Evolutionary conservation across 1,284 basidiomycete genomes (phyloP), one percentile per base, ranked within the genome.

Genomic region (Coniferiporia weirii): DNA sequence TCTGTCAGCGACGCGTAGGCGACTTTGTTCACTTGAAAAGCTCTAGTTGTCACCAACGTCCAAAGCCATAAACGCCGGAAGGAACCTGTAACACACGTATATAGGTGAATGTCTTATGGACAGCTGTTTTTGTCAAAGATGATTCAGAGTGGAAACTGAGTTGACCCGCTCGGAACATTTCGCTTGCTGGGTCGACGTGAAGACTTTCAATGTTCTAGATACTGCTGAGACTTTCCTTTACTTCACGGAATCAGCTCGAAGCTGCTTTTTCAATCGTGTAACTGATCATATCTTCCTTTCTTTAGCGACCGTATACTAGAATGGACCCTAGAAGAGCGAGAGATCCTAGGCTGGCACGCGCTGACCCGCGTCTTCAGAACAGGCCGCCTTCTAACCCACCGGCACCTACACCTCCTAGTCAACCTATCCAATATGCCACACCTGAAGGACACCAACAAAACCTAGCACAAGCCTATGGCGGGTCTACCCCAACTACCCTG

Each of bases 131-230:
- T 4, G 69, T 71, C 66, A 57, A 68, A 72, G 87, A 91, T 88
- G 85, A 90, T 82, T 85, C 84, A 88, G 89, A 91, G 89, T 91
- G 89, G 89, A 89, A 84, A 74, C 89, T 85, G 73, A 70, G 83
- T 81, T 74, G 78, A 89, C 82, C 87, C 76, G 78, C 71, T 63
- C 66, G 60, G 64, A 59, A 59, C 59, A 54, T 60, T n/a, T 60
- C 36, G 61, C 67, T 61, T 53, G 70, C 74, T 75, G 86, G 88
- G 84, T 88, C 74, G 78, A 79, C 64, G 70, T 78, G 89, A 78
- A 80, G 89, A 91, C 88, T 72, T 64, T 68, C 64, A 78, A 77
- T 88, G 87, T 90, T 90, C 88, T 79, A 83, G 89, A 92, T 91
- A 91, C 89, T 91, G 82, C 89, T 91, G 89, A 91, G 73, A 69